phyloP scores from a whole-genome alignment of 179 eudicot genomes.

The Patellifolia procumbens region DNA sequence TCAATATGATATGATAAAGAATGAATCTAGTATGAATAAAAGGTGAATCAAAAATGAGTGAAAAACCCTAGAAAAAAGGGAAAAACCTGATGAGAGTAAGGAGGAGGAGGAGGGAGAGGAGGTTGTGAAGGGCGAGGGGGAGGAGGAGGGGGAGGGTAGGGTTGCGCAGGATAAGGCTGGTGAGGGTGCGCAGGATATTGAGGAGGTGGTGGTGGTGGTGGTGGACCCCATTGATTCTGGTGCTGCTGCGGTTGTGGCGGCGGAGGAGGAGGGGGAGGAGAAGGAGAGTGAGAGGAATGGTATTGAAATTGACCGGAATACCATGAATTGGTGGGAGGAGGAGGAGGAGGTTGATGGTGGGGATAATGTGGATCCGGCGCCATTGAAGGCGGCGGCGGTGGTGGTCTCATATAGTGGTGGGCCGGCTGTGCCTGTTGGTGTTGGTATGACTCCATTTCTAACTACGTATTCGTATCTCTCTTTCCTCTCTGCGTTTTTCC shows the following conservation, averaged over 20 bases:
- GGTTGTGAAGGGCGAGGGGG: constrained; percentile 39
- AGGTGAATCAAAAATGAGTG: too few species aligned
- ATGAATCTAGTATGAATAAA: too few species aligned
- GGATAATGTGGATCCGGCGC: constrained; percentile 37
- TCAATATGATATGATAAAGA: too few species aligned
- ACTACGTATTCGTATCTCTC: too few species aligned
- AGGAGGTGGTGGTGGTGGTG: constrained; percentile 35
- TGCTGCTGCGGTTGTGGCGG: constrained; percentile 35
- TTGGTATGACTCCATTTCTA: constrained; percentile 32
- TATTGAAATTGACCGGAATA: constrained; percentile 50
- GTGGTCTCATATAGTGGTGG: constrained; percentile 46
- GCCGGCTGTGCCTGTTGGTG: too few species aligned
- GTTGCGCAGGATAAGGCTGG: constrained; percentile 40
- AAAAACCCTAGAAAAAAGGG: constrained; percentile 7
- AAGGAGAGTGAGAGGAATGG: constrained; percentile 41
- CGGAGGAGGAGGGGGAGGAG: constrained; percentile 33
- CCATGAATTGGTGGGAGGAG: constrained; percentile 42
- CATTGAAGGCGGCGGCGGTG: constrained; percentile 27
- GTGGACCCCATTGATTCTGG: constrained; percentile 40
- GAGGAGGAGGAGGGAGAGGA: constrained; percentile 32
- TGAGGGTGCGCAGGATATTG: constrained; percentile 38
- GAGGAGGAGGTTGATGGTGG: constrained; percentile 20
- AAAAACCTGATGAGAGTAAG: constrained; percentile 44
- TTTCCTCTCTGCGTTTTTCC: too few species aligned
- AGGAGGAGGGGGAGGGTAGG: constrained; percentile 39